These are phyloP conservation scores for Lecanicillium sp. DNA, from an alignment of 2,329 filamentous ascomycete genomes.

Conservation along the genomic window DNA sequence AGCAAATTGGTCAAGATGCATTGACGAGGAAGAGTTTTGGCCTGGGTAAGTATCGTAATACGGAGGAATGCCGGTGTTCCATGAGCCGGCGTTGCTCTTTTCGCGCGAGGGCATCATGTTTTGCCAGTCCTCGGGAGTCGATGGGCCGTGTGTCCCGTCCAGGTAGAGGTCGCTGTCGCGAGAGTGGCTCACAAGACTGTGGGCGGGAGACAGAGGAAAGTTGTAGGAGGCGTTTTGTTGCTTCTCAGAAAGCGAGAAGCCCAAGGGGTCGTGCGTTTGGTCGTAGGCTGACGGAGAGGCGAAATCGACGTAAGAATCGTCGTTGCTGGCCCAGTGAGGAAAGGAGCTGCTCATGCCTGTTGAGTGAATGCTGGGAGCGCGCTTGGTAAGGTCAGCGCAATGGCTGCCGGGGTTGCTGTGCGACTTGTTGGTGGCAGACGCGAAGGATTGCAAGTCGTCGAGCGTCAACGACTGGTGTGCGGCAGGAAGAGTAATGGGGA, in stretches of 20 bases:
- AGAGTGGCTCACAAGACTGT: conserved; percentile 28
- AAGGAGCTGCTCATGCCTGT: conserved; percentile 8
- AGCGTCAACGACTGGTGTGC: conserved; percentile 7
- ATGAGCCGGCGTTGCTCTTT: conserved; percentile 5
- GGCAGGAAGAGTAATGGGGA: conserved; percentile 5
- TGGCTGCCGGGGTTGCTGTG: conserved; percentile 13
- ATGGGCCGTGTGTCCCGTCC: conserved; percentile 20
- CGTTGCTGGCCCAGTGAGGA: conserved; percentile 9
- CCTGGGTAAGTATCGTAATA: conserved; percentile 7
- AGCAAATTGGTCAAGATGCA: conserved; percentile 5
- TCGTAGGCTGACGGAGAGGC: conserved; percentile 1
- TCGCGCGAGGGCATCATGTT: conserved; percentile 20
- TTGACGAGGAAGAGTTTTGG: conserved; percentile 5
- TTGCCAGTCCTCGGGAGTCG: conserved; percentile 28
- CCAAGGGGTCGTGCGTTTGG: conserved; percentile 12
- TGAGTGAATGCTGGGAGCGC: conserved; percentile 36
- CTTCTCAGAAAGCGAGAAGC: no score
- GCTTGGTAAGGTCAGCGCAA: conserved; percentile 33
- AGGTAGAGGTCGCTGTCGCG: conserved; percentile 30
- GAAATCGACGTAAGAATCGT: conserved; percentile 5
- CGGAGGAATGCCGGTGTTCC: conserved; percentile 6
- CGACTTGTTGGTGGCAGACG: background rate
- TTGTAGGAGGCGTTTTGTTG: conserved; percentile 27
- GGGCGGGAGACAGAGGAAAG: conserved; percentile 26
- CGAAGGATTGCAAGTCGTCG: conserved; percentile 6